Base-by-base conservation (phyloP, 345 rosid species). In the Durio zibethinus region DNA sequence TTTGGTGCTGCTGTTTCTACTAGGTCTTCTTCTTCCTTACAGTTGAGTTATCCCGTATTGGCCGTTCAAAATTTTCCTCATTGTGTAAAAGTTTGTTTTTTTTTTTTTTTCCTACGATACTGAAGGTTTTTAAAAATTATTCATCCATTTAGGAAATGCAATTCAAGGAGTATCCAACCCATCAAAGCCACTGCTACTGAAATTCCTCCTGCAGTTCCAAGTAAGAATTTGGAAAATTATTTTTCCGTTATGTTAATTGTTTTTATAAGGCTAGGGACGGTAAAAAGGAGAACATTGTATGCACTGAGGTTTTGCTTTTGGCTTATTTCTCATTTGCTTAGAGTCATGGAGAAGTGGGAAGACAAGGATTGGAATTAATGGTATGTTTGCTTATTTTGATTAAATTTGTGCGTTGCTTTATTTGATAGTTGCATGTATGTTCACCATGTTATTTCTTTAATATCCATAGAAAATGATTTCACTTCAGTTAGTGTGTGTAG, bases 341-440 rank as follows among this genome's bases (percentile, higher is more conserved):
- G 99, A 79, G 82, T 77, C 92, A 40, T 60, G 81, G 56, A 84
- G 85, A 78, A 80, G 82, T 57, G 90, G 89, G 73, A 91, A 82
- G 84, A 92, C 94, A 63, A 92, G 86, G 87, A 74, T 93, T 71
- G 98, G 98, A 87, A 93, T 96, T 84, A 96, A 93, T 72, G 99
- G 99, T 93, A 88, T 61, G 88, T 77, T 77, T 50, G 78, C 50
- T 75, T 63, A 1, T 42, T 62, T 21, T 35, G 27, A 21, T 65
- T 52, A 12, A 23, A 16, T 10, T 47, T 11, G 4, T 75, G 10
- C 27, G 29, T 75, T 38, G n/a, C 36, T 25, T 60, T 29, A 18
- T 52, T 72, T 36, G 45, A 21, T 72, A 54, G 27, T 57, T 59
- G 25, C 25, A 61, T 60, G 48, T 11, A 60, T 27, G 29, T 61